Conservation (phyloP, 345 rosid species). For the Rhodomyrtus tomentosa region DNA sequence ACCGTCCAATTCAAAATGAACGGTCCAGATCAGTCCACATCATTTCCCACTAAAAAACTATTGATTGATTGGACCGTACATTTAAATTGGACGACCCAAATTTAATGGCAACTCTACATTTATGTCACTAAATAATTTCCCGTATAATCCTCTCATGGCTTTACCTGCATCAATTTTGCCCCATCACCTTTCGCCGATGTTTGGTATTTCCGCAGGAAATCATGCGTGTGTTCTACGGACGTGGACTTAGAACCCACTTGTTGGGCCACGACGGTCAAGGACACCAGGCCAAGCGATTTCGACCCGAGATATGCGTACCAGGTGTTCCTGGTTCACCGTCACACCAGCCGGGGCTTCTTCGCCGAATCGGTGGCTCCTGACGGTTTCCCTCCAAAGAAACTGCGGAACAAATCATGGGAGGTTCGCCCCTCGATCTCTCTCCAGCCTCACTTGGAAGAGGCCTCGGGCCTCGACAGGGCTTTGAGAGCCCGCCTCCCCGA, state of each 20-base stretch:
- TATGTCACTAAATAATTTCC: too few relatives aligned
- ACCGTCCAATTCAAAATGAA: too few relatives aligned
- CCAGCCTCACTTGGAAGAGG: slow-evolving; percentile 34
- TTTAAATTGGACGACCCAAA: too few relatives aligned
- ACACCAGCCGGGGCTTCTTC: slow-evolving; percentile 25
- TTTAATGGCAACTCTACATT: too few relatives aligned
- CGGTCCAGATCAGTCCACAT: too few relatives aligned
- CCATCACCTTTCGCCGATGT: neutral
- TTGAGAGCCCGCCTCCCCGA: slow-evolving; percentile 43
- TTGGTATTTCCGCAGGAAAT: neutral
- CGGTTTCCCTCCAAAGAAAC: slow-evolving; percentile 43
- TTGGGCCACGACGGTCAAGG: slow-evolving; percentile 28
- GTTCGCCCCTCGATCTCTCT: slow-evolving; percentile 19
- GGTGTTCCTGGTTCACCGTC: slow-evolving; percentile 40
- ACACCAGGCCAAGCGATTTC: slow-evolving; percentile 44
- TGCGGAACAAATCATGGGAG: slow-evolving; percentile 61
- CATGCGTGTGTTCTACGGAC: slow-evolving; percentile 37
- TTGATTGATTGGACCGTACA: too few relatives aligned
- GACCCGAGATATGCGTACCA: slow-evolving; percentile 55
- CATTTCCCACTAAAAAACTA: too few relatives aligned
- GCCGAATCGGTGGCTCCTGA: slow-evolving; percentile 43
- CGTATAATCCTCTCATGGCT: neutral
- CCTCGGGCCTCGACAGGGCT: slow-evolving; percentile 49
- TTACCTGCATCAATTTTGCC: neutral
- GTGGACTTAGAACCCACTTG: slow-evolving; percentile 38